These are phyloP conservation scores for Colletotrichum limetticola DNA, from an alignment of 2,329 filamentous ascomycete genomes.

Conservation along the genomic window DNA sequence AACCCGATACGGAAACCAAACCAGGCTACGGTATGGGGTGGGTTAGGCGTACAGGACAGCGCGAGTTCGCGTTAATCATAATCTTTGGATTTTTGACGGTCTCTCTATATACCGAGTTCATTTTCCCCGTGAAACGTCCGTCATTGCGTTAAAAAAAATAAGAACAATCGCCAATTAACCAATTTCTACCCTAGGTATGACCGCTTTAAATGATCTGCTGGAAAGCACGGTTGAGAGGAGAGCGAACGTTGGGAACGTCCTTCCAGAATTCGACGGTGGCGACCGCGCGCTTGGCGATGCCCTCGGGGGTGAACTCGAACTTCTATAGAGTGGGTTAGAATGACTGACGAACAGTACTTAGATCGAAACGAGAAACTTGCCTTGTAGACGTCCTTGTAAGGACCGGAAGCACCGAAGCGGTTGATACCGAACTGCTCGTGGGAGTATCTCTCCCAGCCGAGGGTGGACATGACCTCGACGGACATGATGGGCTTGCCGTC, in stretches of 20 bases:
- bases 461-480: conserved; percentile 95
- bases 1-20: conserved; percentile 4
- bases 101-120: conserved; percentile 35
- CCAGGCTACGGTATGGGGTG: conserved; percentile 7
- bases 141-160: conserved; percentile 32
- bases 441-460: conserved; percentile 99
- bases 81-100: conserved; percentile 35
- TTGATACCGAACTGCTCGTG: conserved; percentile 99
- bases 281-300: conserved; percentile 92
- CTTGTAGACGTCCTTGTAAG: conserved; percentile 98
- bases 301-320: conserved; percentile 99
- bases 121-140: conserved; percentile 33
- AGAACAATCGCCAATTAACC: conserved; percentile 32
- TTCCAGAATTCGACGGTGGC: conserved; percentile 98
- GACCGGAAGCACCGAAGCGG: conserved; percentile 96
- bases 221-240: conserved; percentile 97
- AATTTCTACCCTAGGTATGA: conserved; percentile 29
- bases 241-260: conserved; percentile 88
- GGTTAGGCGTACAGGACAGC: conserved; percentile 22
- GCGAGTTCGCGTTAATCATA: conserved; percentile 34
- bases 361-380: conserved; percentile 55
- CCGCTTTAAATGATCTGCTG: conserved; percentile 86
- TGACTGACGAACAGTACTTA: background rate
- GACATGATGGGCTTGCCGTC: conserved; percentile 93
- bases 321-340: conserved; percentile 71